Percentiles rank a stretch among this genome's conserved stretches.
Evolutionary conservation across 371 early-diverging fungal genomes (phyloP).

Genomic region (Batrachochytrium dendrobatidis): DNA sequence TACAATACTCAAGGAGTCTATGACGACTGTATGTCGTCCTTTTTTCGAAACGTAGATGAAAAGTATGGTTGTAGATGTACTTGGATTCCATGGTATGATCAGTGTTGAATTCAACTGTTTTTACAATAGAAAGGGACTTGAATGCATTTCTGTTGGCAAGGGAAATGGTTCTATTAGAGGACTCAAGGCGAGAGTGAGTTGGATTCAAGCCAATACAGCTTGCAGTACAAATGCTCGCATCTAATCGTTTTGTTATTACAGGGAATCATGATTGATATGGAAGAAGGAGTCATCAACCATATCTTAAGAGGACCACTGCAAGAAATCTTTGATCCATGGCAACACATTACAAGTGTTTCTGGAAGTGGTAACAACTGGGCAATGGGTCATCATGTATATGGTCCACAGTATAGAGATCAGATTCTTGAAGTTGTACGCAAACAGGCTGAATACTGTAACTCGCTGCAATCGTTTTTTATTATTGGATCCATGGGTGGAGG

Average conservation of each 20-base stretch:
- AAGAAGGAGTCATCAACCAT: slow-evolving; percentile 41
- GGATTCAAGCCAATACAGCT: no score
- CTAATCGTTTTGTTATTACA: no score
- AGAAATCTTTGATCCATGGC: slow-evolving; percentile 37
- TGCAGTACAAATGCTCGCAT: no score
- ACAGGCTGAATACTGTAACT: slow-evolving; percentile 57
- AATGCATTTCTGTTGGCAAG: slow-evolving; percentile 21
- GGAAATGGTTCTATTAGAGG: slow-evolving; percentile 19
- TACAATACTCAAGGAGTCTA: slow-evolving; percentile 29
- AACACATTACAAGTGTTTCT: slow-evolving; percentile 29
- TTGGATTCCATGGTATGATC: slow-evolving; percentile 4
- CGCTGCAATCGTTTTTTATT: slow-evolving; percentile 51
- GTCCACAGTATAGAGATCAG: slow-evolving; percentile 33
- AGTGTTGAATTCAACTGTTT: background rate
- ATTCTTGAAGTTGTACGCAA: slow-evolving; percentile 47
- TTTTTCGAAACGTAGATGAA: slow-evolving; percentile 35
- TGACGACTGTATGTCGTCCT: slow-evolving; percentile 40
- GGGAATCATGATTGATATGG: slow-evolving; percentile 51
- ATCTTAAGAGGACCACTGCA: slow-evolving; percentile 23
- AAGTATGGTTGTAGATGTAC: slow-evolving; percentile 8
- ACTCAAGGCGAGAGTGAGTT: slow-evolving; percentile 21
- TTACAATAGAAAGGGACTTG: background rate
- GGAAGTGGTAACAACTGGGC: slow-evolving; percentile 57
- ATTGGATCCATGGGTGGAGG: slow-evolving; percentile 63
- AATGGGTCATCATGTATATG: slow-evolving; percentile 43